These are phyloP conservation scores for Anacardium occidentale DNA, from an alignment of 345 rosid genomes.

Conservation along the genomic window DNA sequence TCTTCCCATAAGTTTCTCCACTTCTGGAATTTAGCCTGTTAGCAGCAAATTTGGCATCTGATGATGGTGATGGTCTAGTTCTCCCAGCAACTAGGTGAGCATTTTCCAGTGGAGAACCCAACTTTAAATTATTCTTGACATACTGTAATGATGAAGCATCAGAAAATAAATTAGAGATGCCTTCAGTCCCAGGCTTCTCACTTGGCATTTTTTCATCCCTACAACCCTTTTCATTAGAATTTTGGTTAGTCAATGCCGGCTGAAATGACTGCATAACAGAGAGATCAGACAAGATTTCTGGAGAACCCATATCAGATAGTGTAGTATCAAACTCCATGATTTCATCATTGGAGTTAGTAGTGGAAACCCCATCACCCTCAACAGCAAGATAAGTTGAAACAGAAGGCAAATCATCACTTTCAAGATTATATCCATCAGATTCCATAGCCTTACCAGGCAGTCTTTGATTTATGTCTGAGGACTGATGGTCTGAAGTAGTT, in stretches of 20 bases:
- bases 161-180: constrained; percentile 32
- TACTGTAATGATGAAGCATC: constrained; percentile 26
- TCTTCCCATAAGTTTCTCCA: constrained; percentile 43
- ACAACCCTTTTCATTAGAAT: constrained; percentile 33
- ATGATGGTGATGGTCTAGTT: constrained; percentile 29
- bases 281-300: constrained; percentile 32
- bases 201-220: constrained; percentile 28
- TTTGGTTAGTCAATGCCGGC: constrained; percentile 25
- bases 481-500: constrained; percentile 29
- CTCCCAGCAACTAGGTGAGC: constrained; percentile 32
- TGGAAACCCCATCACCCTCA: constrained; percentile 33
- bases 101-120: constrained; percentile 27
- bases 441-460: constrained; percentile 26
- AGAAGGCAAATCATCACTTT: constrained; percentile 29
- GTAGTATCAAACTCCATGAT: constrained; percentile 38
- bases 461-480: constrained; percentile 25
- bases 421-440: constrained; percentile 24
- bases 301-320: constrained; percentile 37
- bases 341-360: constrained; percentile 39
- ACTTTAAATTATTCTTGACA: constrained; percentile 29
- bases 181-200: constrained; percentile 32
- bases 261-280: constrained; percentile 19
- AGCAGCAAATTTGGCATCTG: constrained; percentile 30
- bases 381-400: neutral
- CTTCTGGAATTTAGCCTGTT: constrained; percentile 22